Percentiles rank a stretch among this genome's conserved stretches.
phyloP scores from a whole-genome alignment of 1,284 basidiomycete genomes.

The Puccinia triticina region DNA sequence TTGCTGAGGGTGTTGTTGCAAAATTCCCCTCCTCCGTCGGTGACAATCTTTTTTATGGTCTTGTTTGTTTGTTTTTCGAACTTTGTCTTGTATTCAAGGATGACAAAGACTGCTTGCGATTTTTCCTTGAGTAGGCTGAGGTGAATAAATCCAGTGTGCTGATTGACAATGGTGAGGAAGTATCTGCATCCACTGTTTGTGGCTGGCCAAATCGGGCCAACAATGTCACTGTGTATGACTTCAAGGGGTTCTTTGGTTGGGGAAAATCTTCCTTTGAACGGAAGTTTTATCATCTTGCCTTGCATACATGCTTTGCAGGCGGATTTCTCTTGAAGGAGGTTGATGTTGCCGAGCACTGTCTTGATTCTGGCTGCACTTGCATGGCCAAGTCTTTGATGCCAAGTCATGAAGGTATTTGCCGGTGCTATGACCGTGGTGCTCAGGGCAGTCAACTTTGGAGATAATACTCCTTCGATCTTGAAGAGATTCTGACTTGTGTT shows the following conservation, averaged over 20 bases:
- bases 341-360: neutral
- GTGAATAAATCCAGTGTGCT: neutral
- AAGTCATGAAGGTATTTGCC: neutral
- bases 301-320: neutral
- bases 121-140: neutral
- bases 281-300: neutral
- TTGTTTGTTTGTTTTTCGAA: neutral
- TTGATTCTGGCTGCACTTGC: neutral
- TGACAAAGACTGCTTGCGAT: neutral
- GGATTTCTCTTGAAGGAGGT: neutral
- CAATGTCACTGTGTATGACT: conserved; percentile 1
- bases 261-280: neutral
- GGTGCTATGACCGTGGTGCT: too few relatives aligned
- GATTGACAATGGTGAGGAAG: neutral
- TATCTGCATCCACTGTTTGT: neutral
- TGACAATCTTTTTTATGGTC: neutral
- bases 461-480: too few relatives aligned
- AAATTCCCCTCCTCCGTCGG: conserved; percentile 5
- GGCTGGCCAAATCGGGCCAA: neutral
- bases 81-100: neutral
- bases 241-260: neutral
- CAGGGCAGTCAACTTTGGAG: too few relatives aligned
- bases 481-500: too few relatives aligned
- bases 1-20: neutral
- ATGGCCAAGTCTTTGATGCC: neutral